phyloP scores from a whole-genome alignment of 179 eudicot genomes.

The Amaranthus tricolor region DNA sequence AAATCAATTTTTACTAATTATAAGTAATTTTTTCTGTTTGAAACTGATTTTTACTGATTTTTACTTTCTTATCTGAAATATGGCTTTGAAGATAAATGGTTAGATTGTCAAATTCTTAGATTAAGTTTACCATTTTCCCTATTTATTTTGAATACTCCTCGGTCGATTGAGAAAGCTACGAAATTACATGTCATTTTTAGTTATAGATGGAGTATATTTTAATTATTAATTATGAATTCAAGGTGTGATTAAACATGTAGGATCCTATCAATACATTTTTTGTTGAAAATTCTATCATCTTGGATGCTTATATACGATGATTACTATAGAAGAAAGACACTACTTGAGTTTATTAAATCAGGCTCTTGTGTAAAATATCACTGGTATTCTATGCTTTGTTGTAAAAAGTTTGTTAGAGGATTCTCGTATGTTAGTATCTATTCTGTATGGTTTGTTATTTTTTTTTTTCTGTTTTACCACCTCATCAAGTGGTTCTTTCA shows the following conservation, averaged over 20 bases:
- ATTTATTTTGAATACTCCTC: neutral
- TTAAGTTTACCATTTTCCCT: neutral
- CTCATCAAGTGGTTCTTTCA: too few relatives aligned
- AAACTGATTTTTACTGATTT: too few relatives aligned
- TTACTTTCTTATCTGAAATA: neutral
- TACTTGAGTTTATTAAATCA: too few relatives aligned
- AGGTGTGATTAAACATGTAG: neutral
- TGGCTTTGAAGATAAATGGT: neutral
- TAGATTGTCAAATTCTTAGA: neutral
- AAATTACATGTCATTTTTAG: neutral
- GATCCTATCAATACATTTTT: neutral
- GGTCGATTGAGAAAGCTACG: too few relatives aligned
- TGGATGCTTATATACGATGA: neutral
- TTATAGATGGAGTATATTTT: neutral
- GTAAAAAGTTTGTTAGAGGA: too few relatives aligned
- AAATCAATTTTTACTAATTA: too few relatives aligned
- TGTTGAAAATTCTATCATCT: neutral
- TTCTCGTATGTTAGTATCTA: too few relatives aligned
- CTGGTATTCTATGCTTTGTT: too few relatives aligned
- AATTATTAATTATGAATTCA: neutral
- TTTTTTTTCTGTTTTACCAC: too few relatives aligned
- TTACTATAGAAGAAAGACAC: neutral
- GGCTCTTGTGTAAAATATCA: too few relatives aligned
- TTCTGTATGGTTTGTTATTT: too few relatives aligned
- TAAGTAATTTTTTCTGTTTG: too few relatives aligned